Evolutionary conservation across 2,329 filamentous ascomycete species (phyloP).

Genomic region (Calonectria multiphialidica): DNA sequence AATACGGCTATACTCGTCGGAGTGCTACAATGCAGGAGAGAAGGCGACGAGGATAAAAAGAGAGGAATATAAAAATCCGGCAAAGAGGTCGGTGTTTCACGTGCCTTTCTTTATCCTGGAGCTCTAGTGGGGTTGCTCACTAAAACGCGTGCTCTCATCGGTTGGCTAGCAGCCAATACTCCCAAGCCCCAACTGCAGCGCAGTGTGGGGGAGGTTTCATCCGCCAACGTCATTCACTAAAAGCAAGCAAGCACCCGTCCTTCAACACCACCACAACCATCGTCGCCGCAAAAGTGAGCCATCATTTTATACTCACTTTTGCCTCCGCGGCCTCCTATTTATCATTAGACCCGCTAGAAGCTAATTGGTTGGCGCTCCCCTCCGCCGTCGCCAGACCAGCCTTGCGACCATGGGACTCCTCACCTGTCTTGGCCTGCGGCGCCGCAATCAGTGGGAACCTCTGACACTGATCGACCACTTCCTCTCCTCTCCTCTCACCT

Average conservation of each 20-base stretch:
- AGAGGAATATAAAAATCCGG: background rate
- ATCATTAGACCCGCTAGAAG: too few species aligned
- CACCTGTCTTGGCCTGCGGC: conserved; percentile 59
- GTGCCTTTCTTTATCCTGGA: background rate
- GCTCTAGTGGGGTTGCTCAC: conserved; percentile 15
- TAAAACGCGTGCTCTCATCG: conserved; percentile 28
- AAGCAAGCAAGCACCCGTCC: background rate
- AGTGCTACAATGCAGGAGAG: background rate
- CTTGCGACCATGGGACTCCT: conserved; percentile 57
- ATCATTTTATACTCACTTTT: background rate
- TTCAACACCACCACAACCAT: conserved; percentile 18
- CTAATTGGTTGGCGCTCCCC: background rate
- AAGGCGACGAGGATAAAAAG: background rate
- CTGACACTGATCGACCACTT: conserved; percentile 71
- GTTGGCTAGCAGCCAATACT: conserved; percentile 24
- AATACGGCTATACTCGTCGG: background rate
- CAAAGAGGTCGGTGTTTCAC: background rate
- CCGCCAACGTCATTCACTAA: conserved; percentile 31
- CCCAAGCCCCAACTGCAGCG: conserved; percentile 26
- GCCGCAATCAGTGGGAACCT: conserved; percentile 60
- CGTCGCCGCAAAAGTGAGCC: background rate
- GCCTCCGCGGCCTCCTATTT: too few species aligned
- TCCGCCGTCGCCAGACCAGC: background rate
- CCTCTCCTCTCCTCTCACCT: conserved; percentile 76
- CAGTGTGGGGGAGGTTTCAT: conserved; percentile 26